Percentiles rank a stretch among this genome's conserved stretches.
These are phyloP conservation scores for Pseudoperonospora humuli DNA, from an alignment of 352 stramenopile genomes.

Conservation along the genomic window DNA sequence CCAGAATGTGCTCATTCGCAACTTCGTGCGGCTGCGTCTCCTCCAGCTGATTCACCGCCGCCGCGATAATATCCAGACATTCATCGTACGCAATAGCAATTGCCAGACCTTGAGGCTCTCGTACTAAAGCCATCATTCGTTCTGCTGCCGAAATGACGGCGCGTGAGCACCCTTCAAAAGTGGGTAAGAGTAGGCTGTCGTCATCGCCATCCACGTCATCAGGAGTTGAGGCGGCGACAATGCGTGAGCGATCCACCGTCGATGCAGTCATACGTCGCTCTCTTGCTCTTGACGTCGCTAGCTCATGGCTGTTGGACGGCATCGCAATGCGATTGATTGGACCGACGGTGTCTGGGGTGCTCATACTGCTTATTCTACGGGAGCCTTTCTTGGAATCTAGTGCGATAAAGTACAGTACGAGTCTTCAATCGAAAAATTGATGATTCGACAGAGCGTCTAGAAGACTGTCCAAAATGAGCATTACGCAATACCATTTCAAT, in stretches of 20 bases:
- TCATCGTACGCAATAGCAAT: slow-evolving; percentile 30
- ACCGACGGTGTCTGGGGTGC: slow-evolving; percentile 17
- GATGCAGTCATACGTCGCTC: slow-evolving; percentile 7
- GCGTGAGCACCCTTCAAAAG: slow-evolving; percentile 16
- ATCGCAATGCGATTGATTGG: slow-evolving; percentile 1
- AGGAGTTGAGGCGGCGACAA: slow-evolving; percentile 5
- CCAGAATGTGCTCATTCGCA: slow-evolving; percentile 5
- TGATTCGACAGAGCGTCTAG: background rate
- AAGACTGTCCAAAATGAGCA: too few species aligned
- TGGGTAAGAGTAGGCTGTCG: background rate
- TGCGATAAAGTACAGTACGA: background rate
- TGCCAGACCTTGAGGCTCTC: slow-evolving; percentile 12
- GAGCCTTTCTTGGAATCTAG: slow-evolving; percentile 10
- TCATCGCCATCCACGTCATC: background rate
- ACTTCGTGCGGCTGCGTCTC: slow-evolving; percentile 3
- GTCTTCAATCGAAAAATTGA: too few species aligned
- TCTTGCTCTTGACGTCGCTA: background rate
- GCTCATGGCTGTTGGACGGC: slow-evolving; percentile 1
- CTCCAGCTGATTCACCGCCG: slow-evolving; percentile 22
- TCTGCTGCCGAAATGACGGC: slow-evolving; percentile 20
- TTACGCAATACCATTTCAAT: too few species aligned
- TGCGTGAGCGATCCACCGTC: too few species aligned
- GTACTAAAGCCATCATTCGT: slow-evolving; percentile 15
- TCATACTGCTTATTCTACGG: slow-evolving; percentile 9
- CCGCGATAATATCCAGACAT: slow-evolving; percentile 28